Percentiles rank a stretch among this genome's conserved stretches.
Conservation (phyloP, 352 stramenopile species). For the Phytophthora pseudosyringae region DNA sequence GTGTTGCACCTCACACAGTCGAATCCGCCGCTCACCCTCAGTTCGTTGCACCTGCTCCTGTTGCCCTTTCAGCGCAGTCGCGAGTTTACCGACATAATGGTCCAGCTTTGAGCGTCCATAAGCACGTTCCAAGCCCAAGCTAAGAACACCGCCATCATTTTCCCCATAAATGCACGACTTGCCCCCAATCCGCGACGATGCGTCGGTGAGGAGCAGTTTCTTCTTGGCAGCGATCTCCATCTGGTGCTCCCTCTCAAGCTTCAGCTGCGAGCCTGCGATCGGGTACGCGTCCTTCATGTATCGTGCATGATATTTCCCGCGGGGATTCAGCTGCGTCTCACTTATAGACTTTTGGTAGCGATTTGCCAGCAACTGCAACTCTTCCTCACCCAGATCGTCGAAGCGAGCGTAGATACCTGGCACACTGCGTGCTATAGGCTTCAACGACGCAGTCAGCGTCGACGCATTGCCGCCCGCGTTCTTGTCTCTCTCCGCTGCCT, state of each 20-base stretch:
- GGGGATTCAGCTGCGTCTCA: constrained; percentile 48
- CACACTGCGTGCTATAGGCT: background rate
- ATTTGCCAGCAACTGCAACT: constrained; percentile 55
- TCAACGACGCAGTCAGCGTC: background rate
- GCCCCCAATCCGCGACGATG: constrained; percentile 4
- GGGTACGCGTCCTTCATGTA: constrained; percentile 78
- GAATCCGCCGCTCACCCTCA: constrained; percentile 42
- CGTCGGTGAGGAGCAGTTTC: constrained; percentile 58
- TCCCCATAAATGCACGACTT: background rate
- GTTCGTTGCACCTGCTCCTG: constrained; percentile 33
- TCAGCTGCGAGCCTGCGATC: constrained; percentile 75
- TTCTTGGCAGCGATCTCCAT: constrained; percentile 68
- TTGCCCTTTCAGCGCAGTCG: constrained; percentile 38
- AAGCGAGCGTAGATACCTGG: constrained; percentile 59
- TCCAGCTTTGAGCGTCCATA: constrained; percentile 52
- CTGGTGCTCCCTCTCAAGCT: constrained; percentile 70
- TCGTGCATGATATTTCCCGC: constrained; percentile 72
- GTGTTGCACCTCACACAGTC: constrained; percentile 46
- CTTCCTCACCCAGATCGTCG: constrained; percentile 46
- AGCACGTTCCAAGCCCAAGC: constrained; percentile 11
- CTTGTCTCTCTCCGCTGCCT: constrained; percentile 13
- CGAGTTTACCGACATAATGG: constrained; percentile 53
- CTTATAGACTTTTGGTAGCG: constrained; percentile 32
- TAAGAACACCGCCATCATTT: constrained; percentile 7
- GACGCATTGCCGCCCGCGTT: background rate